These are phyloP conservation scores for Blepharisma stoltei DNA, from an alignment of 73 alveolate genomes.

Conservation along the genomic window DNA sequence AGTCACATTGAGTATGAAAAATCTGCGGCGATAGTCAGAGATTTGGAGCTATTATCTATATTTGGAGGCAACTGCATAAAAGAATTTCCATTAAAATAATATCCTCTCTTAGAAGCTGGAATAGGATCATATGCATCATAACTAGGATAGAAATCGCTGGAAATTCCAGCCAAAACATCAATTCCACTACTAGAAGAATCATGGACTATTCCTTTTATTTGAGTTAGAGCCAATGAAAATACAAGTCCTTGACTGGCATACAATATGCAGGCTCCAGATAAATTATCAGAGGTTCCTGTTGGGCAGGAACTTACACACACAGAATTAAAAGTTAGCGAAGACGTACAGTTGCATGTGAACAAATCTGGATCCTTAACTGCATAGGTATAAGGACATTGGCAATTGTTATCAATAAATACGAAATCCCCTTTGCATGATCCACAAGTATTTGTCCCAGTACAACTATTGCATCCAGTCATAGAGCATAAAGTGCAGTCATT, in stretches of 20 bases:
- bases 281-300: not conserved
- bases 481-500: too few species aligned
- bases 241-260: not conserved
- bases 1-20: not conserved
- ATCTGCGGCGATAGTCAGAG: not conserved
- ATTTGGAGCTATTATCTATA: not conserved
- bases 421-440: too few species aligned
- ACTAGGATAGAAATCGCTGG: not conserved
- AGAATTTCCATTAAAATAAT: constrained; percentile 17
- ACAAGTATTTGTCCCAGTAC: too few species aligned
- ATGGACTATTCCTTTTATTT: not conserved
- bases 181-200: not conserved
- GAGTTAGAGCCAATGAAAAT: not conserved
- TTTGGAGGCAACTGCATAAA: constrained; percentile 16
- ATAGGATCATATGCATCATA: constrained; percentile 16
- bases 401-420: too few species aligned
- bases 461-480: too few species aligned
- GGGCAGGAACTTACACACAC: not conserved
- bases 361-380: too few species aligned
- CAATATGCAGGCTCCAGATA: not conserved
- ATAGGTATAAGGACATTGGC: too few species aligned
- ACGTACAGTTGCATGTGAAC: too few species aligned
- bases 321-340: not conserved
- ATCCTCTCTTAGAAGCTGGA: constrained; percentile 20
- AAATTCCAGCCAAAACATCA: not conserved